Conservation (phyloP, 768 basidiomycete genomes). For the Saitozyma podzolica region DNA sequence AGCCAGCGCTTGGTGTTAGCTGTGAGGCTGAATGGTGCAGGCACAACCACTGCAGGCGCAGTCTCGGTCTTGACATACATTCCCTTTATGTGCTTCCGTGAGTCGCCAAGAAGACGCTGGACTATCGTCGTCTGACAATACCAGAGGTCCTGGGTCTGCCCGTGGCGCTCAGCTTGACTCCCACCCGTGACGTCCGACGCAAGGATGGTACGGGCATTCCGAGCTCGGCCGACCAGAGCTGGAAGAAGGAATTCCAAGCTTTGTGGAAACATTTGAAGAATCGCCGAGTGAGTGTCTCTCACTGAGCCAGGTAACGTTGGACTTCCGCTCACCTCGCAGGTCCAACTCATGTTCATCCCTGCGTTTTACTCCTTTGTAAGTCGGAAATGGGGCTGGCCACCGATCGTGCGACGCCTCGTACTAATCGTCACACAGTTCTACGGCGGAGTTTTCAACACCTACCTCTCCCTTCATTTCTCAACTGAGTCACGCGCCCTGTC, state of each 20-base stretch:
- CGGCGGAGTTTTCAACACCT: constrained; percentile 31
- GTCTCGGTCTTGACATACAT: constrained; percentile 27
- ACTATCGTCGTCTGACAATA: too few relatives aligned
- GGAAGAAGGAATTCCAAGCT: constrained; percentile 21
- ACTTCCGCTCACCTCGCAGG: constrained; percentile 4
- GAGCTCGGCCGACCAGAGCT: constrained; percentile 13
- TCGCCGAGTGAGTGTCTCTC: constrained; percentile 15
- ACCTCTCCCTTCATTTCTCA: constrained; percentile 31
- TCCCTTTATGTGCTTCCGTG: constrained; percentile 20
- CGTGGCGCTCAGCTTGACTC: constrained; percentile 21
- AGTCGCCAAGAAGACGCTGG: too few relatives aligned
- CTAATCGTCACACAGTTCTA: constrained; percentile 9
- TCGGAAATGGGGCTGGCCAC: too few relatives aligned
- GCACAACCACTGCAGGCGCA: constrained; percentile 9
- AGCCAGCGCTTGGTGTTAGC: too few relatives aligned
- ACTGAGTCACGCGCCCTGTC: constrained; percentile 35
- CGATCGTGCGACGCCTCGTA: too few relatives aligned
- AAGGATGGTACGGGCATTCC: constrained; percentile 25
- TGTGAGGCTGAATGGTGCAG: too few relatives aligned
- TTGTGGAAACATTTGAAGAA: constrained; percentile 17
- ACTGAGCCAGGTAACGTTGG: not conserved
- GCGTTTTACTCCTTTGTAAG: constrained; percentile 26
- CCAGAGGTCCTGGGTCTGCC: constrained; percentile 14
- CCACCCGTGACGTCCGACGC: constrained; percentile 20
- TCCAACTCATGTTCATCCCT: constrained; percentile 18